Evolutionary conservation across 73 alveolate genomes (phyloP).

Genomic region (Paramecium octaurelia): DNA sequence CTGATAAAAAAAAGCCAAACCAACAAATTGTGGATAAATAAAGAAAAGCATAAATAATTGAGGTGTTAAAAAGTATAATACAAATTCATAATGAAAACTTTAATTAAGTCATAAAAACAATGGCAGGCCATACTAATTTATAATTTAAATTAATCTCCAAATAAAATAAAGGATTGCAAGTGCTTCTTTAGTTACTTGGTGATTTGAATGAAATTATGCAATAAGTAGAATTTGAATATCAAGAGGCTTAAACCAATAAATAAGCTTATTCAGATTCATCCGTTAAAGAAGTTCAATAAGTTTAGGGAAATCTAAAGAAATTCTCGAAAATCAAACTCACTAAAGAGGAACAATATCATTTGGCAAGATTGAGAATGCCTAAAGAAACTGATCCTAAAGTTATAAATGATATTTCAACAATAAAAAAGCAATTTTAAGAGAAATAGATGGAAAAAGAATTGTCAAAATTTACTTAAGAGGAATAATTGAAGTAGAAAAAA

Average conservation of each 20-base stretch:
- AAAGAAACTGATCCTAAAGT: constrained; percentile 25
- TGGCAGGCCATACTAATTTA: constrained; percentile 45
- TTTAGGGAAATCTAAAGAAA: neutral
- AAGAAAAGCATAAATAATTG: constrained; percentile 19
- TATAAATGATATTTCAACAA: neutral
- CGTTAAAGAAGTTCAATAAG: neutral
- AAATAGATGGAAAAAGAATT: neutral
- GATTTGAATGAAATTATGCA: neutral
- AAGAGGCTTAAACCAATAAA: neutral
- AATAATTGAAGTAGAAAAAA: neutral
- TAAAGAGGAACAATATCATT: constrained; percentile 32
- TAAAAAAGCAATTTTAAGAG: neutral
- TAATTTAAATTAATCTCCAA: neutral
- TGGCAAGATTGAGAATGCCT: constrained; percentile 27
- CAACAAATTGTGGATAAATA: neutral
- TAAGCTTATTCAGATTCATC: neutral
- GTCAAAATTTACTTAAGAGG: neutral
- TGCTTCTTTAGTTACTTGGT: neutral
- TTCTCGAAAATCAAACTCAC: neutral
- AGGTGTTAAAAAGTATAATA: neutral
- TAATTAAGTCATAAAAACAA: neutral
- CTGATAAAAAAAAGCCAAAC: neutral
- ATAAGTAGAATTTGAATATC: neutral
- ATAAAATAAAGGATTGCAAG: neutral
- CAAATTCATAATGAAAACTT: neutral